Base-by-base conservation (phyloP, 2,329 filamentous ascomycete species). In the Xylaria sp. region DNA sequence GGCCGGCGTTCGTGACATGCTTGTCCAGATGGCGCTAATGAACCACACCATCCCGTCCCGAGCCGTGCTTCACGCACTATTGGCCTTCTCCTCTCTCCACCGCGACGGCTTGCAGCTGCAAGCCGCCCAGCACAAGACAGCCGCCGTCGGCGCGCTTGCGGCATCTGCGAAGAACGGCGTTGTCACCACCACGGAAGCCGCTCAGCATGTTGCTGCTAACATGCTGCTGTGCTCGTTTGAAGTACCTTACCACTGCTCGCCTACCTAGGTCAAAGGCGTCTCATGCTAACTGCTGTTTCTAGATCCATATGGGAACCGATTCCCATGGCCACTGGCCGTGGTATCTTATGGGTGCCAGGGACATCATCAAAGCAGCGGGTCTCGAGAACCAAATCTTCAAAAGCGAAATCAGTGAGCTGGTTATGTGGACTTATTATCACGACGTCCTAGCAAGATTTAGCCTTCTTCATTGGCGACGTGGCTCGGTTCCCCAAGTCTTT, bases 171-270 rank as follows among this genome's bases (percentile, higher is more conserved):
- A 64, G 43, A 64, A 51, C 18, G 69, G 69, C 2, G 58, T 69
- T 2, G 15, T 36, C 25, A 57, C 7, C 4, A 57, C 59, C 25
- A n/a, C 49, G 1, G 69, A 71, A 12, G 69, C 67, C 12, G 55
- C 69, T 15, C 67, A 63, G 25, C 69, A 71, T 48, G 59, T 71
- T 10, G 69, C 69, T 23, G 48, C 66, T 5, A 65, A 65, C 39
- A 71, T 71, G 69, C 31, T 71, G 1, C 52, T 71, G 9, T 71
- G 69, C 46, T 69, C 62, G 7, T 69, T 66, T 39, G 69, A 69
- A 33, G 69, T 67, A n/a, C n/a, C n/a, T n/a, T n/a, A n/a, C n/a
- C n/a, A n/a, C n/a, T n/a, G n/a, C n/a, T n/a, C n/a, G n/a, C n/a
- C n/a, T n/a, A n/a, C n/a, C n/a, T n/a, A n/a, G n/a, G n/a, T n/a